Evolutionary conservation across 805 yeast species (phyloP).

Genomic region (Candida orba): DNA sequence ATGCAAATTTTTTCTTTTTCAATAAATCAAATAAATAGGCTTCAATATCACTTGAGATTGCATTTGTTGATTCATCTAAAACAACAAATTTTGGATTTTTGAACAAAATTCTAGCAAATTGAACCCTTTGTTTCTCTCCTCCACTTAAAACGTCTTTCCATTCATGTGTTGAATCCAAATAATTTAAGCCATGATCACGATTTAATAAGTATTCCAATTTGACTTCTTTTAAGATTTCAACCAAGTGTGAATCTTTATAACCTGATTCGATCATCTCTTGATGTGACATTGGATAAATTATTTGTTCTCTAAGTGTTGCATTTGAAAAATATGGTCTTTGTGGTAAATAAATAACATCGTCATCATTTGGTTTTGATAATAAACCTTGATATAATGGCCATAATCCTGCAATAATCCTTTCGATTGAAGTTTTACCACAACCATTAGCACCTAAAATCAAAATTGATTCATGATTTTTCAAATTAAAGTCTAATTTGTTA

Average conservation of each 20-base stretch:
- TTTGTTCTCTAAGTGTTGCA: constrained; percentile 86
- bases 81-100: constrained; percentile 76
- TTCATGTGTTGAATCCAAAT: constrained; percentile 42
- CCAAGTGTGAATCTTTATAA: constrained; percentile 58
- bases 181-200: constrained; percentile 47
- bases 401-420: constrained; percentile 75
- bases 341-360: constrained; percentile 71
- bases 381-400: constrained; percentile 90
- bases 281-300: constrained; percentile 78
- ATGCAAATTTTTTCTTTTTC: constrained; percentile 61
- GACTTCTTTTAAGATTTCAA: constrained; percentile 63
- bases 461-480: constrained; percentile 47
- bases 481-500: constrained; percentile 52
- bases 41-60: constrained; percentile 84
- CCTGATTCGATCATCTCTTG: constrained; percentile 72
- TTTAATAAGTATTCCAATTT: constrained; percentile 72
- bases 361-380: constrained; percentile 66
- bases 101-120: constrained; percentile 79
- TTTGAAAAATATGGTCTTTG: constrained; percentile 79
- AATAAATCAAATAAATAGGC: constrained; percentile 75
- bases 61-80: constrained; percentile 91
- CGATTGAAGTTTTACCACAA: constrained; percentile 81
- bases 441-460: constrained; percentile 85
- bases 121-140: constrained; percentile 90
- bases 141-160: constrained; percentile 94